Conservation (phyloP, 306 rosid genomes). For the Vigna nakashimae region DNA sequence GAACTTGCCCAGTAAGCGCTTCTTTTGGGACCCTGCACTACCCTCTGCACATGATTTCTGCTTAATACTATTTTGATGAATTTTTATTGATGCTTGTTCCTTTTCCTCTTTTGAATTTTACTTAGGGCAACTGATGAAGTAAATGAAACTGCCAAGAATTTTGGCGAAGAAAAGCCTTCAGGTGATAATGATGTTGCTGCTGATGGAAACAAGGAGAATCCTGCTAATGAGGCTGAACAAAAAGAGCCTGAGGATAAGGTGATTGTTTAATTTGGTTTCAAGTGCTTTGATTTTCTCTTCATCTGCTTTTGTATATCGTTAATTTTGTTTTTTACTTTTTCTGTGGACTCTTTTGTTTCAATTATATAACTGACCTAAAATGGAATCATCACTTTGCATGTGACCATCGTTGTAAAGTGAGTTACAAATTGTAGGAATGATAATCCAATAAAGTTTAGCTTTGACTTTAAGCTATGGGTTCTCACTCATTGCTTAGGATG, state of each 20-base stretch:
- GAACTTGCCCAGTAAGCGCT: conserved; percentile 57
- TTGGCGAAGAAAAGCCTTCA: conserved; percentile 55
- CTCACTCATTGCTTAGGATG: too few species aligned
- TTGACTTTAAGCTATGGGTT: not conserved
- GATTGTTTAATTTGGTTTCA: not conserved
- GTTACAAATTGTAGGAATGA: not conserved
- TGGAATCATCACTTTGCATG: not conserved
- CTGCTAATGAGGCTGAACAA: conserved; percentile 61
- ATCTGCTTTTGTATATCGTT: not conserved
- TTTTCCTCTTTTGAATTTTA: not conserved
- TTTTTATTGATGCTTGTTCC: not conserved
- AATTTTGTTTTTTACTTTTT: not conserved
- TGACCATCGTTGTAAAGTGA: not conserved
- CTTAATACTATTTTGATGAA: not conserved
- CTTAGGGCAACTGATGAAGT: conserved; percentile 61
- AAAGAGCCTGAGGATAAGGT: conserved; percentile 79
- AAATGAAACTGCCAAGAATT: conserved; percentile 59
- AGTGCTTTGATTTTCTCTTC: not conserved
- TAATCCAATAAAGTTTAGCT: conserved; percentile 20
- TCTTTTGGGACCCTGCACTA: not conserved
- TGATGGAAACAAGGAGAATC: conserved; percentile 64
- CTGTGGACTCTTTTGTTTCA: not conserved
- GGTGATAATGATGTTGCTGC: conserved; percentile 50
- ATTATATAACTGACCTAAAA: not conserved
- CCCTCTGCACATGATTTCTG: not conserved